These are phyloP conservation scores for Bombardia bombarda DNA, from an alignment of 495 filamentous ascomycete species.

Conservation along the genomic window DNA sequence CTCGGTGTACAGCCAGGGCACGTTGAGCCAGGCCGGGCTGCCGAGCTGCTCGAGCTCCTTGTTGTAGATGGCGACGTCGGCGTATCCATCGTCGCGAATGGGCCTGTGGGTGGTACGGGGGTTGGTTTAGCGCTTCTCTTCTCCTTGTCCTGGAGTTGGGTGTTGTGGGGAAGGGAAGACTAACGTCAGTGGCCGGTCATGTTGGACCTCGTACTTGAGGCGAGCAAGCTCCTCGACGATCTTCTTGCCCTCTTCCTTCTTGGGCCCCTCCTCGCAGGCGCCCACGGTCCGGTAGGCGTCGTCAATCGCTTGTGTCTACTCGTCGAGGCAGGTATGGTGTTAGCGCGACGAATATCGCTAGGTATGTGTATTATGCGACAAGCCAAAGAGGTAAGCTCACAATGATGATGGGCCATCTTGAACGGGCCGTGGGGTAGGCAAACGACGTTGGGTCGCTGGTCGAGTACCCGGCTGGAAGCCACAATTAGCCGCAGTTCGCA, in stretches of 20 bases:
- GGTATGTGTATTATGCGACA: background rate
- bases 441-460: constrained; percentile 83
- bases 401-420: constrained; percentile 90
- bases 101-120: constrained; percentile 42
- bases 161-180: too few relatives aligned
- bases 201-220: constrained; percentile 93
- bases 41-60: constrained; percentile 70
- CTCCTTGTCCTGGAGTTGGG: background rate
- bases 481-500: background rate
- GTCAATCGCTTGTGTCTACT: constrained; percentile 90
- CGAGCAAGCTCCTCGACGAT: constrained; percentile 73
- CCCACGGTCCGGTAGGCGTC: constrained; percentile 75
- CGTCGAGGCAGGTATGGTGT: background rate
- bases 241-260: constrained; percentile 70
- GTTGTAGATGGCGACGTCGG: constrained; percentile 80
- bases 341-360: too few relatives aligned
- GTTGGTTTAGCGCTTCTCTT: background rate
- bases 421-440: constrained; percentile 69
- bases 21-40: constrained; percentile 69
- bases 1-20: constrained; percentile 83
- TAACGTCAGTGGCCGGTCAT: constrained; percentile 75
- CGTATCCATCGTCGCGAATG: constrained; percentile 68
- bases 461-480: constrained; percentile 55
- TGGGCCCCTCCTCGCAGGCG: constrained; percentile 51
- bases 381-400: constrained; percentile 36